A percentile compares a stretch with the other conserved stretches of the same genome.
phyloP scores from a whole-genome alignment of 2,329 filamentous ascomycete species.

The Boeremia exigua region DNA sequence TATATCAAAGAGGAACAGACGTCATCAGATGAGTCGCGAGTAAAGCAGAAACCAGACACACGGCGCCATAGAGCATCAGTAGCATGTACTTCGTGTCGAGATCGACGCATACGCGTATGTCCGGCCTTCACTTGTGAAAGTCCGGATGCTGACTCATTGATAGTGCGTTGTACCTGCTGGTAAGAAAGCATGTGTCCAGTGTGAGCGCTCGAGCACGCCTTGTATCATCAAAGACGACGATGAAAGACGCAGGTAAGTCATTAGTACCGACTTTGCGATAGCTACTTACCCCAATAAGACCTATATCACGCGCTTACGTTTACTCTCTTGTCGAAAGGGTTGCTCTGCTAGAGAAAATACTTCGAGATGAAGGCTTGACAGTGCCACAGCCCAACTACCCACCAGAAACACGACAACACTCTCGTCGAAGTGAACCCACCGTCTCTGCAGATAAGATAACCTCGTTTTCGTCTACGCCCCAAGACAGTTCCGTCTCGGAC shows the following conservation, averaged over 20 bases:
- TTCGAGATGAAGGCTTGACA: conserved; percentile 57
- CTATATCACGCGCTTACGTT: conserved; percentile 65
- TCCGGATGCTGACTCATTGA: conserved; percentile 29
- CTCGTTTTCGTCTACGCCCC: background rate
- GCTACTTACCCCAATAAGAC: conserved; percentile 45
- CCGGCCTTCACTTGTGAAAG: background rate
- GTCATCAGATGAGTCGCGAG: conserved; percentile 11
- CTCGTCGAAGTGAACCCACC: background rate
- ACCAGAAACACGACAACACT: conserved; percentile 54
- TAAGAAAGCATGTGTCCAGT: conserved; percentile 59
- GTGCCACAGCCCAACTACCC: conserved; percentile 61
- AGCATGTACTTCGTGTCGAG: conserved; percentile 62
- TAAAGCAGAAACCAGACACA: conserved; percentile 35
- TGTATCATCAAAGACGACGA: conserved; percentile 66
- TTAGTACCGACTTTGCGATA: too few species aligned
- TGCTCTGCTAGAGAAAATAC: conserved; percentile 58
- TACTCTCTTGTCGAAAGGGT: conserved; percentile 63
- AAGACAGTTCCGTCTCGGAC: background rate
- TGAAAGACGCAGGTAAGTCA: conserved; percentile 58
- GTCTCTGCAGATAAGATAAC: background rate
- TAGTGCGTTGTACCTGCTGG: conserved; percentile 63
- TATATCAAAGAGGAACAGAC: conserved; percentile 10
- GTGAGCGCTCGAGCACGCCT: conserved; percentile 57
- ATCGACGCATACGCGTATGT: conserved; percentile 51
- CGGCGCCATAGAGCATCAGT: conserved; percentile 57